Conservation (phyloP, 148 eudicot genomes). For the Silene latifolia region DNA sequence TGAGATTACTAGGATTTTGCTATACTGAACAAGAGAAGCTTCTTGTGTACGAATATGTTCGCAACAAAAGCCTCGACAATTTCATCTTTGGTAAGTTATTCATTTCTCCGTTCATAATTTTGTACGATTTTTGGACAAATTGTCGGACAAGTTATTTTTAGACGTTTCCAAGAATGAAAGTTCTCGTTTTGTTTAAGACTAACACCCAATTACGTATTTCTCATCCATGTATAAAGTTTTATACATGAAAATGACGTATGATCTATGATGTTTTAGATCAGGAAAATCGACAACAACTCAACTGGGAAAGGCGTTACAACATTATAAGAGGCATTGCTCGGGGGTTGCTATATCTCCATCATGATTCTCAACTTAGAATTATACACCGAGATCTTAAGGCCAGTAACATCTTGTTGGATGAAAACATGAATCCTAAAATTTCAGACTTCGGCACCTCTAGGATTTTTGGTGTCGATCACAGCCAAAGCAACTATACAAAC, state of each 20-base stretch:
- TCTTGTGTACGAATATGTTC: slow-evolving; percentile 27
- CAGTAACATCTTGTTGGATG: slow-evolving; percentile 19
- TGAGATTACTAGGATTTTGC: slow-evolving; percentile 32
- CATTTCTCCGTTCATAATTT: background rate
- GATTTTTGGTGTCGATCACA: slow-evolving; percentile 27
- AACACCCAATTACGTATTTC: too few species aligned
- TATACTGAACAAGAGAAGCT: slow-evolving; percentile 23
- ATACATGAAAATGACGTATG: background rate
- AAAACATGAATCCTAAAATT: slow-evolving; percentile 23
- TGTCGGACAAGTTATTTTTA: too few species aligned
- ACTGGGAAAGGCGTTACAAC: slow-evolving; percentile 22
- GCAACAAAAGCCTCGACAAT: slow-evolving; percentile 31
- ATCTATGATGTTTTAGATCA: background rate
- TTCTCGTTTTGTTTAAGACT: too few species aligned
- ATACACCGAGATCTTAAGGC: slow-evolving; percentile 30
- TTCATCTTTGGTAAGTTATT: slow-evolving; percentile 24
- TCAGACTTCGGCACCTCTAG: slow-evolving; percentile 31
- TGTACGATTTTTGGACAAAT: too few species aligned
- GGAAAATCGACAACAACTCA: slow-evolving; percentile 1
- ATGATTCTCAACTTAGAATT: slow-evolving; percentile 23
- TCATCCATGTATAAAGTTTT: background rate
- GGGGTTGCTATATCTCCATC: slow-evolving; percentile 29
- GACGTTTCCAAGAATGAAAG: too few species aligned
- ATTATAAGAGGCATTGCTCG: slow-evolving; percentile 29
- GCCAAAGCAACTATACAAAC: slow-evolving; percentile 20